These are phyloP conservation scores for Mixia osmundae DNA, from an alignment of 1,284 basidiomycete genomes.

Conservation along the genomic window DNA sequence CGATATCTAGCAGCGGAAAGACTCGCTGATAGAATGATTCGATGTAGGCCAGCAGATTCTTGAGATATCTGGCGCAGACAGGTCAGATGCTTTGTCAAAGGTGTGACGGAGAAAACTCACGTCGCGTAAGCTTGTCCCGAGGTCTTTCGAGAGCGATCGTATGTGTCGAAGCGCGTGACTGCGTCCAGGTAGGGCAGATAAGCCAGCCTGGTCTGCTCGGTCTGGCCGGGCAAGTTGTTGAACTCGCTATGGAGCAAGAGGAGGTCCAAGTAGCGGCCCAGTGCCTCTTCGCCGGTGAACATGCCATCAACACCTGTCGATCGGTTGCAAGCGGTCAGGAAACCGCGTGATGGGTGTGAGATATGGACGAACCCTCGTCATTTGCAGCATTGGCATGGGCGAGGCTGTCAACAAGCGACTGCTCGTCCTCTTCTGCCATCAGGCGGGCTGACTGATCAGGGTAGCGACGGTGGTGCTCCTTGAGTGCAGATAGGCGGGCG, in stretches of 20 bases:
- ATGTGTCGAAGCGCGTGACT: slow-evolving; percentile 33
- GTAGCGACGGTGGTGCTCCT: slow-evolving; percentile 89
- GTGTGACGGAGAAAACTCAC: slow-evolving; percentile 1
- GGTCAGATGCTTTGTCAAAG: too few relatives aligned
- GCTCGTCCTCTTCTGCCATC: slow-evolving; percentile 43
- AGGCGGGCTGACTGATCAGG: slow-evolving; percentile 51
- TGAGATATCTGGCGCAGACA: slow-evolving; percentile 59
- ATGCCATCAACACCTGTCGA: slow-evolving; percentile 37
- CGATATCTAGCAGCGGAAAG: slow-evolving; percentile 61
- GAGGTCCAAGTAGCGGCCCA: slow-evolving; percentile 83
- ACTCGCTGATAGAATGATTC: slow-evolving; percentile 66
- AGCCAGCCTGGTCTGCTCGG: slow-evolving; percentile 29
- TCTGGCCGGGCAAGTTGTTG: slow-evolving; percentile 55
- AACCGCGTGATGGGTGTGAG: background rate
- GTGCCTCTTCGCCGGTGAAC: slow-evolving; percentile 87
- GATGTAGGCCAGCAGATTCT: slow-evolving; percentile 57
- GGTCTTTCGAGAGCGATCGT: too few relatives aligned
- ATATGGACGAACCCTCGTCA: slow-evolving; percentile 1
- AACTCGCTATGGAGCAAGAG: slow-evolving; percentile 70
- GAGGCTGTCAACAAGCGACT: slow-evolving; percentile 27
- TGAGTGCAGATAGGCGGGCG: slow-evolving; percentile 69
- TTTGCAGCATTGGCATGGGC: slow-evolving; percentile 2
- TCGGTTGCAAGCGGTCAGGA: background rate
- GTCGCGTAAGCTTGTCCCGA: too few relatives aligned
- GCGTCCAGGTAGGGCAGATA: slow-evolving; percentile 83